Conservation (phyloP, 2,329 filamentous ascomycete genomes). For the Coniella vitis region DNA sequence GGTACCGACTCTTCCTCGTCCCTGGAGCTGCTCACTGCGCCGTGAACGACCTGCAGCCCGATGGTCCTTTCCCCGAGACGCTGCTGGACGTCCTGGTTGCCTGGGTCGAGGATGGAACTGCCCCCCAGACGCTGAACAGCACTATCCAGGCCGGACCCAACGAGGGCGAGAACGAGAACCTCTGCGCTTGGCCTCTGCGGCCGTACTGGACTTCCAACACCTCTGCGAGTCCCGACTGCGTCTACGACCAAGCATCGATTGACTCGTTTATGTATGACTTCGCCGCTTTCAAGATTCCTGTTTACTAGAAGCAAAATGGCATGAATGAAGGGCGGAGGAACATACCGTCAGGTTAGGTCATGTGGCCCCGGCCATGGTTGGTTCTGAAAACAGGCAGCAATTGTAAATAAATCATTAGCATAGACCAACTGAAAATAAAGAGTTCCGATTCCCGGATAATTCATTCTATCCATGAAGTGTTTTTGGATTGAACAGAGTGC, state of each 20-base stretch:
- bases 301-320: too few species aligned
- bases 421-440: too few species aligned
- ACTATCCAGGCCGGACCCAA: neutral
- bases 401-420: too few species aligned
- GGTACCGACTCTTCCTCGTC: constrained; percentile 40
- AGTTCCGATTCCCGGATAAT: too few species aligned
- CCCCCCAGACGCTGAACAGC: constrained; percentile 21
- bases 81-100: constrained; percentile 20
- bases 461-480: too few species aligned
- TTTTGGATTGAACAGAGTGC: too few species aligned
- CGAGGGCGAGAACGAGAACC: neutral
- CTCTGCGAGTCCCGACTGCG: neutral
- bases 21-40: constrained; percentile 39
- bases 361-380: too few species aligned
- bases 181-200: neutral
- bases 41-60: neutral
- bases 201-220: neutral
- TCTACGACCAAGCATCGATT: neutral
- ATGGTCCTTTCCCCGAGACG: neutral
- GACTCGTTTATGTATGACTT: neutral
- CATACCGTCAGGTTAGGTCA: too few species aligned
- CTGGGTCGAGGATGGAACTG: constrained; percentile 25
- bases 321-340: too few species aligned
- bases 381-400: too few species aligned
- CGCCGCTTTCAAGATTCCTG: neutral